phyloP scores from a whole-genome alignment of 2,329 filamentous ascomycete species.

The Pseudogymnoascus sp. region DNA sequence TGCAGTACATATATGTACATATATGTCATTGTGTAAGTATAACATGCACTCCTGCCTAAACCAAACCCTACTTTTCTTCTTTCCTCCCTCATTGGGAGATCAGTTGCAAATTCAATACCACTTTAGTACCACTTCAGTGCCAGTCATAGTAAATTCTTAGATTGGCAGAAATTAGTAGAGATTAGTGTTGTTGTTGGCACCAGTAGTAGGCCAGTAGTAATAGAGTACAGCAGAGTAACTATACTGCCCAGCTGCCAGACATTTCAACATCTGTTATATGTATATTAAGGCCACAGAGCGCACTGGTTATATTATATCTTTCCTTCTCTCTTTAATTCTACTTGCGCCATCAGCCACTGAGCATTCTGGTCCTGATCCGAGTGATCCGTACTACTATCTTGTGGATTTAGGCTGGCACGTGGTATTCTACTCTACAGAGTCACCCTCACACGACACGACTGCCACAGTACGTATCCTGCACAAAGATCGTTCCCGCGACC shows the following conservation, averaged over 20 bases:
- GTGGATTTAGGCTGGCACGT: not conserved
- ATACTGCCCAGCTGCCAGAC: not conserved
- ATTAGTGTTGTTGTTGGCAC: not conserved
- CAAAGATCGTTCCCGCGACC: not conserved
- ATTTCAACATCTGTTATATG: not conserved
- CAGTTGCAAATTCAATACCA: not conserved
- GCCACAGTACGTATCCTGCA: not conserved
- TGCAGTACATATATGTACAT: not conserved
- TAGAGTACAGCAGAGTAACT: not conserved
- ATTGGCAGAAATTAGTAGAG: not conserved
- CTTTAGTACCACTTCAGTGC: not conserved
- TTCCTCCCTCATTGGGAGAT: not conserved
- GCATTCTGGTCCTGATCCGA: not conserved
- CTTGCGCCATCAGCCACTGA: not conserved
- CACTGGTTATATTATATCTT: not conserved
- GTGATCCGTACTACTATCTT: not conserved
- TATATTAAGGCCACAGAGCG: not conserved
- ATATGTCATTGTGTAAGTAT: not conserved
- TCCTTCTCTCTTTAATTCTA: not conserved
- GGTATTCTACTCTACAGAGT: not conserved
- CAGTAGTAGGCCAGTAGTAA: not conserved
- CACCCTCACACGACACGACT: too few species aligned
- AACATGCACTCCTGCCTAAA: conserved; percentile 6
- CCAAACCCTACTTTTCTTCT: not conserved
- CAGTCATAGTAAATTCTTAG: not conserved